Evolutionary conservation across 495 filamentous ascomycete species (phyloP), one percentile per base, ranked within the genome.

Genomic region (Achaetomiella virescens): DNA sequence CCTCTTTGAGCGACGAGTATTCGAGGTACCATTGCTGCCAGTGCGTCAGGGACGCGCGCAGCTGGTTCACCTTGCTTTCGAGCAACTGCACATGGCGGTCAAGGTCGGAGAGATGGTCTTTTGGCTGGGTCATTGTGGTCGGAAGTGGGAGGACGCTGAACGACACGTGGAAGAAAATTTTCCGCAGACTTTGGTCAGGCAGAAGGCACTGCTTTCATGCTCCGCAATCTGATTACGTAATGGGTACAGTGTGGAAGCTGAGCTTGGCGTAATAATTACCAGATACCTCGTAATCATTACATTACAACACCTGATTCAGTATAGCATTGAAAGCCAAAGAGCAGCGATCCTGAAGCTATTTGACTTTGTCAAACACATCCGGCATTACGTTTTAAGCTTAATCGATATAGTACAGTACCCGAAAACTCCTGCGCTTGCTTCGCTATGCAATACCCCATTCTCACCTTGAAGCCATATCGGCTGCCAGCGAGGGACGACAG

Each of bases 11-110:
- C 12, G 82, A 84, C 59, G 95, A 89, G 68, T 97, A 98, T 61
- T 97, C 95, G 15, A 86, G 78, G 62, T 95, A 91, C 82, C 85
- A 93, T 49, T 81, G 84, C 63, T 89, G 85, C 93, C 92, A 97
- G 71, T 91, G 84, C 41, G 80, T 81, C 18, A 97, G 79, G 3
- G 90, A 85, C 60, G 87, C 79, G 20, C 80, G 80, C 10, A 97
- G 83, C 62, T 90, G 82, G 22, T 75, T 72, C 24, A 95, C 81
- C 59, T 86, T 89, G 14, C 79, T 80, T 68, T 96, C 88, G 22
- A 97, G 82, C 10, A 82, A 76, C 51, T 81, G 74, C 20, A 89
- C 83, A 58, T 88, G 90, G 50, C 81, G 81, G 63, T 96, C 90
- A 12, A 96, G 77, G 54, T 79, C 73, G 27, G 74, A 57, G 33